Evolutionary conservation across 148 eudicot genomes (phyloP).

Genomic region (Fallopia convolvulus): DNA sequence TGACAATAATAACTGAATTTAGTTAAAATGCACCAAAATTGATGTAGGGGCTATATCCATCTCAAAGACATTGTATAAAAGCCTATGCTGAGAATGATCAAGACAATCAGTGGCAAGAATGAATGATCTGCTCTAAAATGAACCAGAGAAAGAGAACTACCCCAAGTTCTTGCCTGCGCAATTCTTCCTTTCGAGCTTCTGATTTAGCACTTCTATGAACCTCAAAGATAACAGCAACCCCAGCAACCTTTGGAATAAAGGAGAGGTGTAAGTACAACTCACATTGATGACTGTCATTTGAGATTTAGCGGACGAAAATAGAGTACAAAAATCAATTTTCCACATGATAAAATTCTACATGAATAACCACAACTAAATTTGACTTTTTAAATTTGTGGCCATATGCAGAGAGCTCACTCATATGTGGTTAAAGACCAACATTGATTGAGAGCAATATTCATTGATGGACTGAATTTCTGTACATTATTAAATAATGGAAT

Average conservation of each 20-base stretch:
- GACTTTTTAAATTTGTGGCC: background rate
- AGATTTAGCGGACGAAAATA: background rate
- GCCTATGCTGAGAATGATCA: background rate
- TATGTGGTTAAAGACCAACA: background rate
- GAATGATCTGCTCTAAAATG: background rate
- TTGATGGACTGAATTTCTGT: background rate
- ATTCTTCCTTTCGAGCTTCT: slow-evolving; percentile 86
- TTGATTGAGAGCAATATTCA: background rate
- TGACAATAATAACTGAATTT: no score
- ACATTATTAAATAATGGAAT: background rate
- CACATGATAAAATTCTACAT: background rate
- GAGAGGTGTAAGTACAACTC: slow-evolving; percentile 1
- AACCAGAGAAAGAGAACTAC: slow-evolving; percentile 21
- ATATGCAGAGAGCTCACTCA: background rate
- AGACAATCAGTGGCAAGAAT: background rate
- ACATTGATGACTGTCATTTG: background rate
- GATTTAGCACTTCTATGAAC: slow-evolving; percentile 81
- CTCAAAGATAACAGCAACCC: slow-evolving; percentile 64
- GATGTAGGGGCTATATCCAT: no score
- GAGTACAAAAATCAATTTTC: background rate
- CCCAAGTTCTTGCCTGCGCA: slow-evolving; percentile 68
- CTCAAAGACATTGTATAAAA: no score
- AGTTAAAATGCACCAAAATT: no score
- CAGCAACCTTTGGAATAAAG: slow-evolving; percentile 57
- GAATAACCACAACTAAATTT: background rate